A percentile compares a stretch with the other conserved stretches of the same genome.
These are phyloP conservation scores for Endoconidiophora polonica DNA, from an alignment of 2,329 filamentous ascomycete species.

Conservation along the genomic window DNA sequence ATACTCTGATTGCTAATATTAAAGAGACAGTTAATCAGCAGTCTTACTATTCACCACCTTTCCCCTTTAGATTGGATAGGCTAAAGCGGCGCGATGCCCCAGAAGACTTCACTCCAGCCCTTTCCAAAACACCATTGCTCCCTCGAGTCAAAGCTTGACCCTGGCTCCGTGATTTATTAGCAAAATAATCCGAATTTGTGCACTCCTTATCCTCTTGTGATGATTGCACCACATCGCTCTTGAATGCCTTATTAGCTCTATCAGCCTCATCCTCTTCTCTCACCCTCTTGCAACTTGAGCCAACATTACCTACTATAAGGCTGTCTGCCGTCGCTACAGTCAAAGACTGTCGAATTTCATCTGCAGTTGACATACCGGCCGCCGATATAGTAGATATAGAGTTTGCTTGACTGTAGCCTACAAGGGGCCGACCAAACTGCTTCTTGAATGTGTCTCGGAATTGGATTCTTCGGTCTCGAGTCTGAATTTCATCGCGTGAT, in stretches of 20 bases:
- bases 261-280: not conserved
- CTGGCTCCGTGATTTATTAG: not conserved
- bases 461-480: slow-evolving; percentile 10
- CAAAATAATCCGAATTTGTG: slow-evolving; percentile 1
- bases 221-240: not conserved
- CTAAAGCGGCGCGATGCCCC: too few species aligned
- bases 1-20: too few species aligned
- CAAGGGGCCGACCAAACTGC: slow-evolving; percentile 16
- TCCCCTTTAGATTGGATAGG: too few species aligned
- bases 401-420: slow-evolving; percentile 14
- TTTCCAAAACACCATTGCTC: too few species aligned
- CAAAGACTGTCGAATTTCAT: slow-evolving; percentile 9
- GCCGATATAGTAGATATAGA: not conserved
- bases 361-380: slow-evolving; percentile 2
- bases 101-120: too few species aligned
- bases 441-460: slow-evolving; percentile 9
- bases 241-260: not conserved
- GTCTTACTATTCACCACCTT: too few species aligned
- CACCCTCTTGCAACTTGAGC: not conserved
- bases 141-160: too few species aligned
- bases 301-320: not conserved
- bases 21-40: too few species aligned
- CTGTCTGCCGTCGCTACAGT: not conserved
- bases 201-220: not conserved
- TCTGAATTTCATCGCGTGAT: not conserved